Evolutionary conservation across 1,284 basidiomycete genomes (phyloP).

Genomic region (Rhodotorula sp.): DNA sequence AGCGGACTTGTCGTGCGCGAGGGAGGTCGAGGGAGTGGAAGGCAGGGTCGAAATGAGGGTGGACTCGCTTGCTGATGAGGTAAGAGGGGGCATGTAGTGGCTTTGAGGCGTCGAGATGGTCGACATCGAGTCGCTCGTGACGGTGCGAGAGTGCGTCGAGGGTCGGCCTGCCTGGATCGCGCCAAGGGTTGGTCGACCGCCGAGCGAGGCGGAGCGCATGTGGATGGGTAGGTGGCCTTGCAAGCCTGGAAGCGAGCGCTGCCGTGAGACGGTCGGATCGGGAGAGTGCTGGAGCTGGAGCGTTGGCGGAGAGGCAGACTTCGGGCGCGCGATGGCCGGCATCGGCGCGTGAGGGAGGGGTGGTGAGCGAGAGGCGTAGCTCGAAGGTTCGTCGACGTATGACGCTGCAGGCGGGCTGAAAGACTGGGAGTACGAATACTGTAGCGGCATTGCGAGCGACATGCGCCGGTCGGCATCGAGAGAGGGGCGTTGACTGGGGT

Average conservation of each 20-base stretch:
- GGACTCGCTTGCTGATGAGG: not conserved
- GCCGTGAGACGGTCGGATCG: not conserved
- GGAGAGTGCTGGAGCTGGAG: not conserved
- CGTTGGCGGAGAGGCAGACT: conserved; percentile 2
- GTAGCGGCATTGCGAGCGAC: not conserved
- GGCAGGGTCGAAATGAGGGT: not conserved
- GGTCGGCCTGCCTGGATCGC: conserved; percentile 1
- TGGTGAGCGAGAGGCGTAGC: not conserved
- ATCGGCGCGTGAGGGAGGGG: not conserved
- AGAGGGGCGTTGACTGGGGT: not conserved
- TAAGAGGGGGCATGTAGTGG: not conserved
- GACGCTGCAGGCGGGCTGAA: not conserved
- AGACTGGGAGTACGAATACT: conserved; percentile 8
- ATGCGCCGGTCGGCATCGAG: conserved; percentile 11
- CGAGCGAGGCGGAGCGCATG: conserved; percentile 2
- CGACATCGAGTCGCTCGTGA: conserved; percentile 15
- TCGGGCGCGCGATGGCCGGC: not conserved
- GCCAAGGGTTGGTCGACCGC: not conserved
- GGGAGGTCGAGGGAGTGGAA: not conserved
- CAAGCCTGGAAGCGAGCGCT: conserved; percentile 2
- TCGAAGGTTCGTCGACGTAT: not conserved
- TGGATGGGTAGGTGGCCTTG: conserved; percentile 6
- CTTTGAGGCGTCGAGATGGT: not conserved
- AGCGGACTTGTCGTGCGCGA: not conserved
- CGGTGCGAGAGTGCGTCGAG: not conserved